Base-by-base conservation (phyloP, 306 rosid species). In the Dryas alaskensis region DNA sequence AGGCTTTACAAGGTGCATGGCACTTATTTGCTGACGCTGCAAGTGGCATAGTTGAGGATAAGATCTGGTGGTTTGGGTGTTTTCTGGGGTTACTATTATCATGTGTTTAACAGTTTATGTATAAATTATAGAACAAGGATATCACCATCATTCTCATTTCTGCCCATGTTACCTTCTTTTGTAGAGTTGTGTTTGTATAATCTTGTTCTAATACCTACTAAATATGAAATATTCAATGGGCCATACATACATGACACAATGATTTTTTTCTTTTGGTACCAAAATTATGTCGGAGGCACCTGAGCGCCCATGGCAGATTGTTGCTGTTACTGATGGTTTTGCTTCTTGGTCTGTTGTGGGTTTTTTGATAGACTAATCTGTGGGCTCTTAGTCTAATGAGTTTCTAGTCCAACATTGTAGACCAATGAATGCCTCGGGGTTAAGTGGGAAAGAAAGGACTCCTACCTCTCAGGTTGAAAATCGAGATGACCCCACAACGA, bases 41-140 rank as follows among this genome's bases (percentile, higher is more conserved):
- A 78, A 80, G 87, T 80, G 50, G 73, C 79, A 48, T 79, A 62
- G 49, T 72, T 50, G 57, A 79, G 81, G 66, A 65, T 39, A 66
- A 66, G 64, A 73, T 49, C 11, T 7, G 43, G 5, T 39, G 78
- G 37, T 27, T 52, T 51, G 31, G 65, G 64, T 75, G 69, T 55
- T 17, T 42, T 75, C 45, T 9, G 53, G 62, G 73, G 17, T 48
- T 73, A 31, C 61, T 47, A 40, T 27, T 40, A 59, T 65, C 51
- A 50, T 73, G 50, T 62, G 52, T 65, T 16, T 22, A 22, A 22
- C 22, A 22, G 22, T 22, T 22, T 11, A 0, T 77, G 69, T 78
- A 69, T 75, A 73, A 61, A 45, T 63, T 74, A 52, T 37, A 45
- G 19, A 63, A 42, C 76, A 48, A 40, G 71, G 68, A 67, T 40